These are phyloP conservation scores for Wakefieldia striispora DNA, from an alignment of 768 basidiomycete genomes.

Conservation along the genomic window DNA sequence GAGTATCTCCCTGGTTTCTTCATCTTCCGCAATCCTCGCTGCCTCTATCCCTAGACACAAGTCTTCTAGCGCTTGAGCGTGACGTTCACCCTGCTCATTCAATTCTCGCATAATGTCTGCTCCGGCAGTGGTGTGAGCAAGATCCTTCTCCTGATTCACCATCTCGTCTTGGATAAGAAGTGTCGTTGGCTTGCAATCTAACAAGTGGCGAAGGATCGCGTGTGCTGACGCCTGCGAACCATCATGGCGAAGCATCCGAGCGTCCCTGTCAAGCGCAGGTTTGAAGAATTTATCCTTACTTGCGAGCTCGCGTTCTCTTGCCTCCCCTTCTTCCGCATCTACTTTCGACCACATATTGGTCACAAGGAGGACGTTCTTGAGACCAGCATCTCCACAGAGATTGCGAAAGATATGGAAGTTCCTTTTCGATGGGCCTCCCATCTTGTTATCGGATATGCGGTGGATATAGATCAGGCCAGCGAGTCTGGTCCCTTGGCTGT, in stretches of 20 bases:
- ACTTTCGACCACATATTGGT: conserved; percentile 55
- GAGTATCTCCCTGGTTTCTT: conserved; percentile 42
- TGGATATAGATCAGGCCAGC: conserved; percentile 53
- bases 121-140: conserved; percentile 52
- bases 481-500: conserved; percentile 23
- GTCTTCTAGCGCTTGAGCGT: conserved; percentile 43
- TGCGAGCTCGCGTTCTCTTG: conserved; percentile 45
- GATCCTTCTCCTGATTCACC: conserved; percentile 45
- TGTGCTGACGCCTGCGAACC: conserved; percentile 43
- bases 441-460: conserved; percentile 47
- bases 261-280: conserved; percentile 46
- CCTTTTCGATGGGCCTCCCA: conserved; percentile 49
- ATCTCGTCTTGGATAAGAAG: conserved; percentile 56
- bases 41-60: conserved; percentile 47
- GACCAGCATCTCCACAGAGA: conserved; percentile 47
- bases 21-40: conserved; percentile 42
- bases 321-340: conserved; percentile 31
- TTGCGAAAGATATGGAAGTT: conserved; percentile 51
- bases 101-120: conserved; percentile 50
- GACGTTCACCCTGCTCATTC: conserved; percentile 41
- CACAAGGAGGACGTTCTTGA: conserved; percentile 48
- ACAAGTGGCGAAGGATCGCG: conserved; percentile 42
- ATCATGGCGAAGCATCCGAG: conserved; percentile 42
- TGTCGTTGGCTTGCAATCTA: conserved; percentile 37
- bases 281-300: conserved; percentile 48